Evolutionary conservation across 306 rosid species (phyloP).

Genomic region (Rosa lucieae): DNA sequence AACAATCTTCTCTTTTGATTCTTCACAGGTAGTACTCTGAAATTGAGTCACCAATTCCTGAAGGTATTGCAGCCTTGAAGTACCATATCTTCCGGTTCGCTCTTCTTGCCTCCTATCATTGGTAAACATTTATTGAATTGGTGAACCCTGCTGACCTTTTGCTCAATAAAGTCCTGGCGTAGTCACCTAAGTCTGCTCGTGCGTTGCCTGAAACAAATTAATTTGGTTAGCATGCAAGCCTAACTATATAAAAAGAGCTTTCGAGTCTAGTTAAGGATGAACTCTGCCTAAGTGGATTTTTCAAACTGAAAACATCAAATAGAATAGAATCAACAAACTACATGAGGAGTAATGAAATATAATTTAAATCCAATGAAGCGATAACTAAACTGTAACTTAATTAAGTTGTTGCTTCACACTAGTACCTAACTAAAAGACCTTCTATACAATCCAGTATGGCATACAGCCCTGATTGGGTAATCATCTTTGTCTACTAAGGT

Average conservation of each 20-base stretch:
- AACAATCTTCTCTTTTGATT: constrained; percentile 64
- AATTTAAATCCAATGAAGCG: background rate
- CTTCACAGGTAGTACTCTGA: constrained; percentile 59
- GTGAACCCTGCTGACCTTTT: background rate
- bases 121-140: constrained; percentile 55
- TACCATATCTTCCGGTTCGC: constrained; percentile 80
- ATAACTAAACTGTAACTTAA: background rate
- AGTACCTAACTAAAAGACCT: background rate
- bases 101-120: constrained; percentile 72
- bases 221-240: background rate
- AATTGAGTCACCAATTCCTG: constrained; percentile 76
- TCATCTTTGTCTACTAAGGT: background rate
- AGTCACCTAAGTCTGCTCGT: background rate
- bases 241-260: background rate
- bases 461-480: background rate
- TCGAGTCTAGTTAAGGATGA: background rate
- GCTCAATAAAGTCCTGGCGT: background rate
- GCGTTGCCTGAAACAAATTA: background rate
- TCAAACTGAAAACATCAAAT: background rate
- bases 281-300: background rate
- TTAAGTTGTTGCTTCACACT: background rate
- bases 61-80: constrained; percentile 76
- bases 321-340: background rate
- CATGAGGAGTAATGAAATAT: background rate
- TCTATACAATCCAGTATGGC: background rate